Conservation (phyloP, 2,329 filamentous ascomycete genomes). For the Pyrenophora seminiperda region DNA sequence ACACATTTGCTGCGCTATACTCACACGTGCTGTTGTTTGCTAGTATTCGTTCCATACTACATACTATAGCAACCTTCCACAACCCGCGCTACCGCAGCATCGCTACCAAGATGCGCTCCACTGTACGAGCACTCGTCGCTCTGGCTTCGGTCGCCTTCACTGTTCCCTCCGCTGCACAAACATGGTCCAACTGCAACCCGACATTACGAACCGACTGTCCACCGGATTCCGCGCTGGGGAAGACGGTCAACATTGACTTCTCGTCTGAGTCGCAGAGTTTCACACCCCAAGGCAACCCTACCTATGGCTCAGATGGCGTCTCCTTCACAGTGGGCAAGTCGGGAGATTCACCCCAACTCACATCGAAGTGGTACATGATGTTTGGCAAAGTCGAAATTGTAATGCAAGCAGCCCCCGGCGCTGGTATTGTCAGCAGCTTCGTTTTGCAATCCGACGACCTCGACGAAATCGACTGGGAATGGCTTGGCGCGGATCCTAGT, state of each 20-base stretch:
- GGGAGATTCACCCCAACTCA: conserved; percentile 84
- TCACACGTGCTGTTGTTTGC: conserved; percentile 12
- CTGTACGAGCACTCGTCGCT: conserved; percentile 43
- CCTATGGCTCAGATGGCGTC: conserved; percentile 77
- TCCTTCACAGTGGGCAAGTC: conserved; percentile 77
- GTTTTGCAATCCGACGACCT: conserved; percentile 89
- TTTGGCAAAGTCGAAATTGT: conserved; percentile 88
- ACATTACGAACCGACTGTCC: conserved; percentile 66
- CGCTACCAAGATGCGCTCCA: conserved; percentile 39
- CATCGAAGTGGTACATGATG: conserved; percentile 98
- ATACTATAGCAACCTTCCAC: conserved; percentile 12
- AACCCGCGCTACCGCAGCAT: conserved; percentile 9
- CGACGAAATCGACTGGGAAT: conserved; percentile 98
- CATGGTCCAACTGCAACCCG: conserved; percentile 63
- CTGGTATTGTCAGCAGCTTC: conserved; percentile 89
- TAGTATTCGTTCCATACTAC: conserved; percentile 11
- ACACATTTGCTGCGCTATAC: conserved; percentile 10
- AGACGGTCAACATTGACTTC: conserved; percentile 84
- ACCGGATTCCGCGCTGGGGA: conserved; percentile 78
- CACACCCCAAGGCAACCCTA: conserved; percentile 68
- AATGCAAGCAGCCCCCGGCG: conserved; percentile 84
- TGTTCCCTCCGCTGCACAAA: conserved; percentile 54
- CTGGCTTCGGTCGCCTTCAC: conserved; percentile 50
- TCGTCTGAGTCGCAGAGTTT: conserved; percentile 78
- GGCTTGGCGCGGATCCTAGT: conserved; percentile 76